Evolutionary conservation across 805 yeast species (phyloP).

Genomic region (Metschnikowia drakensbergensis): DNA sequence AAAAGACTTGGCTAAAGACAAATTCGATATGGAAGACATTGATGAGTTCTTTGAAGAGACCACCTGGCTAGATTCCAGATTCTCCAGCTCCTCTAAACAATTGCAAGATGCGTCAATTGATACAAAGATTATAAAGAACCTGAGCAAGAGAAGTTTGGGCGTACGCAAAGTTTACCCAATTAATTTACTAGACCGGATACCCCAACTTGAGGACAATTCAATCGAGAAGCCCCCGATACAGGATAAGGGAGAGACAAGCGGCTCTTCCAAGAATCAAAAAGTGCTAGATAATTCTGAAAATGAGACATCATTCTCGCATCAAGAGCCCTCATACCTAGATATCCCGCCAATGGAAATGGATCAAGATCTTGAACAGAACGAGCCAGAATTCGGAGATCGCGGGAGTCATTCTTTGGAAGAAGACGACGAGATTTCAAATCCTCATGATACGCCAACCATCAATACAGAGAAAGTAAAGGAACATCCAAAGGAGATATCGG

Average conservation of each 20-base stretch:
- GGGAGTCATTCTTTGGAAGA: background rate
- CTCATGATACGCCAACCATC: background rate
- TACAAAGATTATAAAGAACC: background rate
- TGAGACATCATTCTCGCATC: background rate
- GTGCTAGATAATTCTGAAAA: background rate
- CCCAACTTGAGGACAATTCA: background rate
- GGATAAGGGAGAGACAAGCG: background rate
- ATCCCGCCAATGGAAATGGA: background rate
- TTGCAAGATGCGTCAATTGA: background rate
- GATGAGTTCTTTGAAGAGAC: constrained; percentile 61
- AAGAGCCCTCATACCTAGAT: background rate
- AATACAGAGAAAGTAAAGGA: background rate
- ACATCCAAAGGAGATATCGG: background rate
- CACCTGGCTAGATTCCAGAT: constrained; percentile 4
- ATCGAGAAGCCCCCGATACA: background rate
- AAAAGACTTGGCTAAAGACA: constrained; percentile 47
- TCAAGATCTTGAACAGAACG: constrained; percentile 1
- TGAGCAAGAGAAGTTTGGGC: constrained; percentile 1
- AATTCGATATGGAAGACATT: constrained; percentile 62
- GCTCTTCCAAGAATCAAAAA: background rate
- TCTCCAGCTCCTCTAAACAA: background rate
- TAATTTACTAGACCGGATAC: constrained; percentile 1
- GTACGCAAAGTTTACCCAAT: constrained; percentile 1
- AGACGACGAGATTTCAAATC: background rate
- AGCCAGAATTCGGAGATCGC: background rate